Conservation (phyloP, 768 basidiomycete genomes). For the Mycena latifolia region DNA sequence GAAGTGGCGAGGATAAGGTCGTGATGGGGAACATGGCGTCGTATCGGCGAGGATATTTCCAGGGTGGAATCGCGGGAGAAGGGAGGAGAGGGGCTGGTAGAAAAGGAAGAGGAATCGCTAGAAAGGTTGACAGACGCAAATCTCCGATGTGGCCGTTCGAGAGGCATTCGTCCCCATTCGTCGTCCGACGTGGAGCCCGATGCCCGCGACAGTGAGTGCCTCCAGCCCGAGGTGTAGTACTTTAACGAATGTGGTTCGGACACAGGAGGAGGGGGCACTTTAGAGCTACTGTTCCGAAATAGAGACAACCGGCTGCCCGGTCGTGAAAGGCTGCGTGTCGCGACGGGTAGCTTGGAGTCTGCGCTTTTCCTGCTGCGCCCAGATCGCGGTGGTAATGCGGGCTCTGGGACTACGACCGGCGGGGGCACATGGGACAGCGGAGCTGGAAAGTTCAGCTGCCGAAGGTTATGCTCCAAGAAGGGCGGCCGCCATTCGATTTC, state of each 20-base stretch:
- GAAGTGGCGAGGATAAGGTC: conserved; percentile 72
- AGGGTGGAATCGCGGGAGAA: conserved; percentile 36
- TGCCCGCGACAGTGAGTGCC: conserved; percentile 46
- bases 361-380: conserved; percentile 30
- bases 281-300: conserved; percentile 47
- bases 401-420: conserved; percentile 26
- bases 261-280: conserved; percentile 58
- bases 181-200: conserved; percentile 52
- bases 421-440: conserved; percentile 66
- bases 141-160: conserved; percentile 52
- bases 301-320: conserved; percentile 49
- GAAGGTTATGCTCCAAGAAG: conserved; percentile 46
- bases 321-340: conserved; percentile 37
- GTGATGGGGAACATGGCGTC: conserved; percentile 59
- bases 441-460: conserved; percentile 81
- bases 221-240: conserved; percentile 64
- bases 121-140: conserved; percentile 59
- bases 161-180: conserved; percentile 45
- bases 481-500: conserved; percentile 49
- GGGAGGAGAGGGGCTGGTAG: conserved; percentile 42
- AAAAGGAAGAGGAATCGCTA: conserved; percentile 58
- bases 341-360: conserved; percentile 32
- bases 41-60: conserved; percentile 32
- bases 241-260: conserved; percentile 59
- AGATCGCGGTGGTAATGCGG: conserved; percentile 23